phyloP scores from a whole-genome alignment of 768 basidiomycete genomes.

The Paxillus ammoniavirescens region DNA sequence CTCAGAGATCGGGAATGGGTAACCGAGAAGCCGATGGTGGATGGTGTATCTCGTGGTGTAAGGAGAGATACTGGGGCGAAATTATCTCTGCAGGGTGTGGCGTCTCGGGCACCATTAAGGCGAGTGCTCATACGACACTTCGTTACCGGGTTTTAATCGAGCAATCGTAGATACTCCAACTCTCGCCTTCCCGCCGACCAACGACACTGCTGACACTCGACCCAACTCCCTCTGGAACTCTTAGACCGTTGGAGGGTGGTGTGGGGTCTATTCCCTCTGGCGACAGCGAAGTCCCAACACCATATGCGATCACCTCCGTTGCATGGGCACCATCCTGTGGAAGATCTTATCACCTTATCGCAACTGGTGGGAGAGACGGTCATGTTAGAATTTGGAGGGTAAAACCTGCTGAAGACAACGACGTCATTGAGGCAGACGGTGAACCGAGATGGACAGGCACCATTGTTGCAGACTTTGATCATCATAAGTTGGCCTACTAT shows the following conservation, averaged over 20 bases:
- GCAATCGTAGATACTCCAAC: slow-evolving; percentile 63
- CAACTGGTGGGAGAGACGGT: slow-evolving; percentile 86
- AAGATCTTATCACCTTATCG: slow-evolving; percentile 90
- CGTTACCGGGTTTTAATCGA: background rate
- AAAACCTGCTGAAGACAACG: slow-evolving; percentile 51
- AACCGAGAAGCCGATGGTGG: slow-evolving; percentile 86
- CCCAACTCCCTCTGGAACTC: slow-evolving; percentile 35
- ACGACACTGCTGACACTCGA: slow-evolving; percentile 56
- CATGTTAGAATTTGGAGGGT: slow-evolving; percentile 89
- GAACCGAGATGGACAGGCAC: slow-evolving; percentile 64
- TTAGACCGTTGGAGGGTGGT: slow-evolving; percentile 20
- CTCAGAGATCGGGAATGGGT: slow-evolving; percentile 44
- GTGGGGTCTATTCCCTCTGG: slow-evolving; percentile 18
- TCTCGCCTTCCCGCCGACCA: slow-evolving; percentile 67
- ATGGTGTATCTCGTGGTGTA: slow-evolving; percentile 95
- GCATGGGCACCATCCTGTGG: slow-evolving; percentile 96
- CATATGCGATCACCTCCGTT: slow-evolving; percentile 74
- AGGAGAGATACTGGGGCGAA: slow-evolving; percentile 95
- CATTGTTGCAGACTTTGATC: slow-evolving; percentile 83
- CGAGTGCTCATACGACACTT: slow-evolving; percentile 29
- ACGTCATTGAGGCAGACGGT: slow-evolving; percentile 43
- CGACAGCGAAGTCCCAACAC: slow-evolving; percentile 38
- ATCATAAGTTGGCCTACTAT: slow-evolving; percentile 58
- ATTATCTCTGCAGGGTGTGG: slow-evolving; percentile 79
- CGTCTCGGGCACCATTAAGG: slow-evolving; percentile 72